Percentiles rank a stretch among this genome's conserved stretches.
Conservation (phyloP, 2,329 filamentous ascomycete species). For the Colletotrichum phormii region DNA sequence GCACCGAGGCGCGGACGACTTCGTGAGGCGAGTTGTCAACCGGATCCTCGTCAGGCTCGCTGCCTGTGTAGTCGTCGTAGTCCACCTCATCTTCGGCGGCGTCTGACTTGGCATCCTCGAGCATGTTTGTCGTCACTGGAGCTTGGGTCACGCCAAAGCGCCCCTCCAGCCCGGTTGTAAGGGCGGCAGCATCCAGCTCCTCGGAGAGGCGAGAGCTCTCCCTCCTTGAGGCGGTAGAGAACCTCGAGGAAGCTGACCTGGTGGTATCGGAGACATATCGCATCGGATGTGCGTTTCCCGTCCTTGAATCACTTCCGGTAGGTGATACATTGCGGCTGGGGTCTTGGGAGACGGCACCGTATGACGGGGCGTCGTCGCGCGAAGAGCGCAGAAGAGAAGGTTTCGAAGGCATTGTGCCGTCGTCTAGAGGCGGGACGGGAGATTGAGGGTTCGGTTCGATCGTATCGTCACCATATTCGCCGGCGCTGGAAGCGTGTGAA, state of each 20-base stretch:
- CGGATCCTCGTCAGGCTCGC: constrained; percentile 59
- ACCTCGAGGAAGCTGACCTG: constrained; percentile 43
- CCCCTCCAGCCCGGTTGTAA: constrained; percentile 65
- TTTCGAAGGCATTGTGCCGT: constrained; percentile 37
- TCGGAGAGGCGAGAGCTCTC: constrained; percentile 56
- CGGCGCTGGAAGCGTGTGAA: constrained; percentile 15
- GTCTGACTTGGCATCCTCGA: constrained; percentile 50
- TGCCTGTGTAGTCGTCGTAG: constrained; percentile 46
- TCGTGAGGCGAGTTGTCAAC: constrained; percentile 81
- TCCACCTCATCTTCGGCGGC: constrained; percentile 38
- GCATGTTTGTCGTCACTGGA: constrained; percentile 57
- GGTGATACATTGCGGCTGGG: constrained; percentile 51
- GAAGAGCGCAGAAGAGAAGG: constrained; percentile 48
- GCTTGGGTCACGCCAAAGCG: constrained; percentile 64
- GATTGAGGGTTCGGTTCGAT: constrained; percentile 3
- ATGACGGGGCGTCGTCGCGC: constrained; percentile 47
- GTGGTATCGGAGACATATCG: constrained; percentile 49
- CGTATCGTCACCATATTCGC: constrained; percentile 38
- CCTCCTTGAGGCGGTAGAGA: constrained; percentile 45
- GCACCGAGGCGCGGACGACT: constrained; percentile 83
- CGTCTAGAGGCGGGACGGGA: constrained; percentile 29
- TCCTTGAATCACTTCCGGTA: constrained; percentile 47
- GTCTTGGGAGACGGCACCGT: constrained; percentile 52
- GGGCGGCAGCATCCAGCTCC: constrained; percentile 62
- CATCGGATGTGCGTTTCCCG: constrained; percentile 46